Base-by-base conservation (phyloP, 2,329 filamentous ascomycete genomes). In the Balansia obtecta region DNA sequence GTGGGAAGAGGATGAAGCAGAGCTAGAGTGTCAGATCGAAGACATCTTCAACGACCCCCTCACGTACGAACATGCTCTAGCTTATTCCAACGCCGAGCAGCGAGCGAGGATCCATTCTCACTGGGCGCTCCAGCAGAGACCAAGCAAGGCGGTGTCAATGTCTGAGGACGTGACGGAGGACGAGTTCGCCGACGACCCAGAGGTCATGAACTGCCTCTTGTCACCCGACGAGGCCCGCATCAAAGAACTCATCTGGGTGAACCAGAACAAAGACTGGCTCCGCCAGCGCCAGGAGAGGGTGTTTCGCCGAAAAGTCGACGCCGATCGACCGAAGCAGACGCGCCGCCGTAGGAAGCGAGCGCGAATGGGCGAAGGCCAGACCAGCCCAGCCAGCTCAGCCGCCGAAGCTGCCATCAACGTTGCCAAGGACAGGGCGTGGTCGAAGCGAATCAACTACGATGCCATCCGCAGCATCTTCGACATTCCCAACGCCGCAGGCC, bases 211-310 rank as follows among this genome's bases (percentile, higher is more conserved):
- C 58, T 95, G 90, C 61, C 68, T 89, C 37, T 74, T 97, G 5
- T 78, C 76, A 0, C 77, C 83, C 1, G 78, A 80, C 3, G 90
- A 97, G 68, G 79, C 83, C 2, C 78, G 78, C 34, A 80, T 89
- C 61, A 97, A 96, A 65, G 90, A 96, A 65, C 81, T 82, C 53
- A 86, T 97, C 48, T 98, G 93, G 93, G 82, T 95, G 42, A 90
- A 91, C 53, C 83, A 90, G 63, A 97, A 98, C 66, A 89, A 93
- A 63, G 88, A 94, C 57, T 98, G 90, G 79, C 74, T 98, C 39
- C 86, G 91, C 9, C 79, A 82, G 46, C 85, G 94, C 62, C 89
- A 96, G 61, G 82, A 86, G 53, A 95, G 93, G 65, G 75, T 85
- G 7, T 84, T 94, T 51, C 79, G 85, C 39, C 79, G 82, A 52